phyloP scores from a whole-genome alignment of 169 alveolate genomes.

The Plasmodium malariae region DNA sequence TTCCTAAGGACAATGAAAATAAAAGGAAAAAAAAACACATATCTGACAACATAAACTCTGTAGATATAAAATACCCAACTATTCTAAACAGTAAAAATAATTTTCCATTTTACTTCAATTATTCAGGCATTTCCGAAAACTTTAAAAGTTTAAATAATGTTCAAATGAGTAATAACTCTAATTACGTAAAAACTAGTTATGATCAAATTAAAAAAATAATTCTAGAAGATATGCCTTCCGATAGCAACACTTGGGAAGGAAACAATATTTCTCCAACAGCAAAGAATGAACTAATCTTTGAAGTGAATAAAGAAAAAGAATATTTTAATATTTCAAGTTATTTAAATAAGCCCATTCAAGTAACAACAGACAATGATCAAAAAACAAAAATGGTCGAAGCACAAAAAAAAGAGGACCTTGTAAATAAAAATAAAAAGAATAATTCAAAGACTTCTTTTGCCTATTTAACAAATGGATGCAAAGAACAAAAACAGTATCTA shows the following conservation, averaged over 20 bases:
- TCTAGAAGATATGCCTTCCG: not conserved
- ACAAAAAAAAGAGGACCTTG: not conserved
- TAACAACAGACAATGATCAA: not conserved
- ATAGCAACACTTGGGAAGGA: not conserved
- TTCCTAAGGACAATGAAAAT: not conserved
- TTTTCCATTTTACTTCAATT: not conserved
- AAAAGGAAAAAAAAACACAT: not conserved
- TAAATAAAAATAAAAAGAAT: not conserved
- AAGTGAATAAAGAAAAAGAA: constrained; percentile 14
- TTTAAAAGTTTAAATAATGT: not conserved
- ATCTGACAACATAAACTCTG: not conserved
- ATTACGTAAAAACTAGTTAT: not conserved
- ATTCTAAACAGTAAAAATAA: constrained; percentile 7
- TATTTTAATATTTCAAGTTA: constrained; percentile 11
- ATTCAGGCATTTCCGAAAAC: not conserved
- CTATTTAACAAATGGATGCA: constrained; percentile 1
- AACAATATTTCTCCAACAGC: not conserved
- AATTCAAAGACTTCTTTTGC: constrained; percentile 5
- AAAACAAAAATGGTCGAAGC: not conserved
- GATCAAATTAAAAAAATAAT: constrained; percentile 2
- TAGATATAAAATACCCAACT: not conserved
- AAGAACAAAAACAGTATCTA: constrained; percentile 23
- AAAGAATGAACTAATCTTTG: constrained; percentile 6
- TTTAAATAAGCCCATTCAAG: constrained; percentile 11
- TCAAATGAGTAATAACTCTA: not conserved